Evolutionary conservation across 495 filamentous ascomycete genomes (phyloP).

Genomic region (Annulohypoxylon moriforme): DNA sequence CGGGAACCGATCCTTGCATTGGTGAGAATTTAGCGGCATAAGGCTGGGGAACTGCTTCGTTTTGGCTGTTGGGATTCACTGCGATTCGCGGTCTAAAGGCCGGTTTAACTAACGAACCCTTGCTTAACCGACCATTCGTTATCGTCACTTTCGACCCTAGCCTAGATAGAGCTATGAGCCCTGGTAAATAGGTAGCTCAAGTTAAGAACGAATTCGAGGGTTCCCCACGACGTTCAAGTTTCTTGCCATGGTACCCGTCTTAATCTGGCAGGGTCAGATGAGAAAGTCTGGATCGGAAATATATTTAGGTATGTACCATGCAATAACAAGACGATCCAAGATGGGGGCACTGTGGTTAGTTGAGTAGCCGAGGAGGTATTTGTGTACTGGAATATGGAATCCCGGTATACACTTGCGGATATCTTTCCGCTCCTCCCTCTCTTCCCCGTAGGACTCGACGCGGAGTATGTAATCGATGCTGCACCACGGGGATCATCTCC

Average conservation of each 20-base stretch:
- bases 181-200: constrained; percentile 5
- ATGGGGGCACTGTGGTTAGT: constrained; percentile 2
- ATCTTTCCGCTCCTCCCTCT: neutral
- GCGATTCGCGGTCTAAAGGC: constrained; percentile 15
- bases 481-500: constrained; percentile 27
- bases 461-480: constrained; percentile 18
- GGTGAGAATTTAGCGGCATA: constrained; percentile 37
- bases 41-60: constrained; percentile 21
- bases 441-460: neutral
- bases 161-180: neutral
- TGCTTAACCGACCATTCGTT: neutral
- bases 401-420: neutral
- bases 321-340: neutral
- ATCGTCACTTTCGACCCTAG: neutral
- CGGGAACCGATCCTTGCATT: neutral
- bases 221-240: constrained; percentile 15
- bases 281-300: neutral
- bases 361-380: neutral
- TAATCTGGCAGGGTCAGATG: neutral
- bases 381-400: constrained; percentile 10
- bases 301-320: constrained; percentile 5
- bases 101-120: constrained; percentile 6
- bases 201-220: constrained; percentile 22
- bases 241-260: neutral
- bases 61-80: constrained; percentile 14